Evolutionary conservation across 805 yeast species (phyloP), one percentile per base, ranked within the genome.

Genomic region (Barnettozyma salicaria): DNA sequence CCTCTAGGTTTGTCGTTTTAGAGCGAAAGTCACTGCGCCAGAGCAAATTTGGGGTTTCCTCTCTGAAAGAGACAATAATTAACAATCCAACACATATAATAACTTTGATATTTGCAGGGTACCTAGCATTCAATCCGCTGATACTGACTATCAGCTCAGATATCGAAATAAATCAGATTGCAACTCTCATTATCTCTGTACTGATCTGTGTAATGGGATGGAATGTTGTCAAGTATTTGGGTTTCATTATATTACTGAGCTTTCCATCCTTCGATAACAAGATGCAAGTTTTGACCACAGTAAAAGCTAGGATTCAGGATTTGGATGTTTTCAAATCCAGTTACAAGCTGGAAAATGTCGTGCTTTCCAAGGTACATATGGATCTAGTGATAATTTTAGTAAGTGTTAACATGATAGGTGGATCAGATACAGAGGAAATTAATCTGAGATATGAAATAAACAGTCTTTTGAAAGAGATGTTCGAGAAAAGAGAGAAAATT

Each of bases 361-460:
- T 73, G 34, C 60, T 83, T 6, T 68, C 82, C 4, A 76, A 80
- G 46, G 78, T 80, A 26, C 82, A 78, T 52, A 74, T 76, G 52
- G 70, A 69, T 41, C 59, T 80, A 4, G 76, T 68, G 47, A 67
- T 83, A 18, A 73, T 79, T 2, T 69, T 85, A 4, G 43, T 80
- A 13, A 68, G 64, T 38, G 46, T 83, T 4, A 58, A 56, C 16
- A 76, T 83, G 81, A 58, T 62, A 32, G 89, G 89, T n/a, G 83
- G 80, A 1, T 73, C 82, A 4, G 75, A 74, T 43, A 85, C 80
- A 38, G 88, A 81, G 31, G 90, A 82, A 53, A 57, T 75, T 1
- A 59, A 65, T 22, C 50, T 83, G 23, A 55, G 82, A 29, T 68
- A 66, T 41, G 77, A 77, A 40, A 59, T 72, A 3, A 56, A 60